Evolutionary conservation across 2,329 filamentous ascomycete genomes (phyloP).

Genomic region (Pseudomassariella vexata): DNA sequence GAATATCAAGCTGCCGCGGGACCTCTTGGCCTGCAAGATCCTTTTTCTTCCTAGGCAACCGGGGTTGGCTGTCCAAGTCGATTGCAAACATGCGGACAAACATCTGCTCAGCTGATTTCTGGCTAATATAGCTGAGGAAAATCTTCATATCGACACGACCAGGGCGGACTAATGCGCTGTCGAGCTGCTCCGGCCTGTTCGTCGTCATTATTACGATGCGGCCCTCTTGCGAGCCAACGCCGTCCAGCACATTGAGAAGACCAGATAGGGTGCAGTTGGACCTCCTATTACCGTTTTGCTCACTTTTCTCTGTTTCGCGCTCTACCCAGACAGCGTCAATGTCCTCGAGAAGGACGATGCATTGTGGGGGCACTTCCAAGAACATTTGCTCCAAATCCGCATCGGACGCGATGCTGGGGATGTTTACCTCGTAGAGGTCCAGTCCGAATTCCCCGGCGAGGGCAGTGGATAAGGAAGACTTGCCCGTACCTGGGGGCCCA

Average conservation of each 20-base stretch:
- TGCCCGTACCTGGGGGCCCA: slow-evolving; percentile 6
- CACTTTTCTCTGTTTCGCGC: too few relatives aligned
- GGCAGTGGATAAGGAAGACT: slow-evolving; percentile 26
- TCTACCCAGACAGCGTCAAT: slow-evolving; percentile 84
- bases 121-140: slow-evolving; percentile 29
- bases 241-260: slow-evolving; percentile 55
- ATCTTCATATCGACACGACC: slow-evolving; percentile 58
- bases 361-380: slow-evolving; percentile 75
- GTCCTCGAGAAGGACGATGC: slow-evolving; percentile 77
- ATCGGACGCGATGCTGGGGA: slow-evolving; percentile 44
- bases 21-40: too few relatives aligned
- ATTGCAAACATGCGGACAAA: slow-evolving; percentile 28
- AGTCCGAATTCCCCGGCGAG: slow-evolving; percentile 30
- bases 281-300: too few relatives aligned
- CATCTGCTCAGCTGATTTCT: slow-evolving; percentile 26
- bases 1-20: slow-evolving; percentile 8
- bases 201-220: slow-evolving; percentile 63
- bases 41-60: too few relatives aligned
- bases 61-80: slow-evolving; percentile 11
- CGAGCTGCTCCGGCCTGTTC: slow-evolving; percentile 55
- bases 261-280: too few relatives aligned
- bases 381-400: slow-evolving; percentile 78
- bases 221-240: slow-evolving; percentile 58
- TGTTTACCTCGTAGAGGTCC: slow-evolving; percentile 29
- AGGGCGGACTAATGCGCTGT: slow-evolving; percentile 52